Conservation (phyloP, 306 rosid genomes). For the Rubus idaeus region DNA sequence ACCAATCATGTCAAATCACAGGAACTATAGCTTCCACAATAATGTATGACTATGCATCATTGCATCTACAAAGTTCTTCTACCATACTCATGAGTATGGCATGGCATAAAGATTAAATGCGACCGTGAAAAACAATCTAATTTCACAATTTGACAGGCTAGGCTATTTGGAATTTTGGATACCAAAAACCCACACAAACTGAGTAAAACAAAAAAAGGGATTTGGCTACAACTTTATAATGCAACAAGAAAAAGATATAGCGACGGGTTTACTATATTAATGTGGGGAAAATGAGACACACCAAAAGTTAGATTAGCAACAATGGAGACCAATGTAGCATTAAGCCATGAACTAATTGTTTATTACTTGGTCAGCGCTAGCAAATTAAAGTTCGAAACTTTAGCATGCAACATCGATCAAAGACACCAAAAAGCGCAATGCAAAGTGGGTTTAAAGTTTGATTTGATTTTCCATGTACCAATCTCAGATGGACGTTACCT, state of each 20-base stretch:
- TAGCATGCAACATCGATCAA: constrained; percentile 16
- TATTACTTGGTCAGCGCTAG: constrained; percentile 11
- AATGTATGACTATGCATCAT: background rate
- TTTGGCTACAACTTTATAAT: background rate
- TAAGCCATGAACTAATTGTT: constrained; percentile 13
- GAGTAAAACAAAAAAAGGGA: constrained; percentile 2
- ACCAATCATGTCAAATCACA: background rate
- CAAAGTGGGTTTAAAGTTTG: background rate
- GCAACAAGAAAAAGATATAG: background rate
- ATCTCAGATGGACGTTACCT: constrained; percentile 44
- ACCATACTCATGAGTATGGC: background rate
- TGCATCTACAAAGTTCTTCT: background rate
- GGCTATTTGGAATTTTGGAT: background rate
- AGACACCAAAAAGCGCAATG: constrained; percentile 3
- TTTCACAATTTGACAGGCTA: background rate
- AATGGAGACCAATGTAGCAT: background rate
- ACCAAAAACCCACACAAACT: background rate
- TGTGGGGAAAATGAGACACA: background rate
- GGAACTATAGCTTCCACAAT: background rate
- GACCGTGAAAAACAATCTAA: too few species aligned
- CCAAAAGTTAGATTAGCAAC: background rate
- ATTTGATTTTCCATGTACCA: constrained; percentile 5
- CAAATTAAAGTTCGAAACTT: background rate
- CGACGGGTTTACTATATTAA: background rate
- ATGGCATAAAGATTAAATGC: too few species aligned